Base-by-base conservation (phyloP, 2,329 filamentous ascomycete genomes). In the Ascochyta clinopodiicola region DNA sequence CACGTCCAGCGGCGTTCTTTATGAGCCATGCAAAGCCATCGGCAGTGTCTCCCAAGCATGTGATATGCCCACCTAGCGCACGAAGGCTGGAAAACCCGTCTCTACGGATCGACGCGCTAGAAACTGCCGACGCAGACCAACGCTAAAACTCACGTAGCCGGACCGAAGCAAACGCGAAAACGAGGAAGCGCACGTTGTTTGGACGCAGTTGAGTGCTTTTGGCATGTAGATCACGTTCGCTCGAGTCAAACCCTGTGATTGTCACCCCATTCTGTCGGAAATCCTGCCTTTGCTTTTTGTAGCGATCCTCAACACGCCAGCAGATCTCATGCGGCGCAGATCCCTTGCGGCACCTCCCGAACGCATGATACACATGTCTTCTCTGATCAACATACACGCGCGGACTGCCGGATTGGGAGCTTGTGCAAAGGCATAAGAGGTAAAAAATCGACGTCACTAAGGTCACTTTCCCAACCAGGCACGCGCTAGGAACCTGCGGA, bases 251-350 rank as follows among this genome's bases (percentile, higher is more conserved):
- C 50, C 49, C 49, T 53, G 44, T 24, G 37, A n/a, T 9, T 27
- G 32, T 44, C 32, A 25, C 25, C 19, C 50, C 44, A 27, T 17
- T 13, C 34, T 36, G 31, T 25, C 44, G 50, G 50, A 3, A 43
- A 17, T 34, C 15, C 13, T 31, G 35, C 27, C 27, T 35, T 53
- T 43, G 38, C 36, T 47, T 47, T 42, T 53, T 19, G 36, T 27
- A 25, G 17, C 25, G 24, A 47, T 46, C 37, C 32, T 25, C 10
- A 38, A 19, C 24, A n/a, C 25, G 24, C 50, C 38, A 17, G 43
- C 44, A 53, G 27, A 29, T 42, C 36, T 8, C 44, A 12, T 24
- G 22, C 22, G 24, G 31, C 31, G 50, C 50, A 52, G 43, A 52
- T 52, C 43, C 12, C 12, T 29, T 7, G 15, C 50, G 43, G 49